Base-by-base conservation (phyloP, 2,329 filamentous ascomycete species). In the Pezicula carpinea region DNA sequence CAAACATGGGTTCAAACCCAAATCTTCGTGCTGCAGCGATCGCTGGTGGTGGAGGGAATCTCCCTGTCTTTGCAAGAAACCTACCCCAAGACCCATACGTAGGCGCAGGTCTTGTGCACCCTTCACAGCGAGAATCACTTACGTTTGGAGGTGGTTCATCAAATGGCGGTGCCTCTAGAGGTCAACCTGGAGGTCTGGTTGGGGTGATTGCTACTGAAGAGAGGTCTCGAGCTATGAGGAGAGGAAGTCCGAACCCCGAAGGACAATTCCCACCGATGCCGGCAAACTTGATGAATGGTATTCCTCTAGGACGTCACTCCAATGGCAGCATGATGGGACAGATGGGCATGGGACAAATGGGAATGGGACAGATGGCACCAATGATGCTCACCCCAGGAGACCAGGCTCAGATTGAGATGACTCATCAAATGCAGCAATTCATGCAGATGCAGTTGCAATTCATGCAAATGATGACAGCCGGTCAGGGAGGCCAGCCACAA, bases 391-490 rank as follows among this genome's bases (percentile, higher is more conserved):
- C 77, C 14, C 71, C 82, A 2, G 79, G 78, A 18, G 85, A 89
- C 52, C 85, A 87, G 63, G 83, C 83, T 22, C 87, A 92, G 58
- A 76, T 91, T 35, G 83, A 91, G 56, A 85, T 93, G 76, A 85
- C 80, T 6, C 85, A 89, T 60, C 86, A 91, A 61, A 91, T 92
- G 87, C 78, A 80, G 47, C 84, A 89, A 59, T 90, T 92, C 69
- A 90, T 92, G 86, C 85, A 90, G 63, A 89, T 93, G 84, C 89
- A 95, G 64, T 91, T 95, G 85, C 87, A 95, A 63, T 90, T 90
- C 68, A 92, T 95, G 85, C 86, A 91, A 59, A 85, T 89, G 80
- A 87, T 89, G 77, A 74, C 69, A 67, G 42, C 43, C 17, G 51
- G 55, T 10, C 53, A 53, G 47, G 49, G 47, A 52, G 40, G 18